phyloP scores from a whole-genome alignment of 345 rosid species.

The Streptanthus diversifolius region DNA sequence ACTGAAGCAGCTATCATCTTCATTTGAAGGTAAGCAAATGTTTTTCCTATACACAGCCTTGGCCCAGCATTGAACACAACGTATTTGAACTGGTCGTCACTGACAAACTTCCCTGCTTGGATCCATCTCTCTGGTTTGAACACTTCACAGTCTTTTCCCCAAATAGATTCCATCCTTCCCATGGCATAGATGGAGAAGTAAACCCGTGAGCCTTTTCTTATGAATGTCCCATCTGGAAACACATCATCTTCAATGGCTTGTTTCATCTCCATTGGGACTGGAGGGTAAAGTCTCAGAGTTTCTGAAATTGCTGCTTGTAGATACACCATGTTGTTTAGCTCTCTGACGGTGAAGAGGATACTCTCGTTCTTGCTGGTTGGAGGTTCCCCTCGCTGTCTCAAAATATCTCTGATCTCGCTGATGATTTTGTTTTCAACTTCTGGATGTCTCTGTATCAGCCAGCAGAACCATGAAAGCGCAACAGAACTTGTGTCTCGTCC shows the following conservation, averaged over 20 bases:
- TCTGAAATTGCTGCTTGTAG: constrained; percentile 59
- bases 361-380: not conserved
- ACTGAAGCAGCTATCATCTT: constrained; percentile 37
- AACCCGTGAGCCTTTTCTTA: constrained; percentile 45
- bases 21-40: constrained; percentile 44
- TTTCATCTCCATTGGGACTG: constrained; percentile 64
- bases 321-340: constrained; percentile 43
- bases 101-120: constrained; percentile 29
- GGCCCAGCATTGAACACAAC: constrained; percentile 47
- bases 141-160: constrained; percentile 50
- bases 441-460: constrained; percentile 46
- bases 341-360: constrained; percentile 34
- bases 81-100: constrained; percentile 31
- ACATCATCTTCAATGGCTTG: constrained; percentile 46
- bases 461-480: constrained; percentile 50
- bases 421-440: constrained; percentile 37
- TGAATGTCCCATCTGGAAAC: constrained; percentile 52
- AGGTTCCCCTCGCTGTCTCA: constrained; percentile 16
- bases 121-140: constrained; percentile 65
- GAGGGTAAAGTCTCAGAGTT: constrained; percentile 56
- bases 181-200: constrained; percentile 60
- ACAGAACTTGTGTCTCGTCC: constrained; percentile 59
- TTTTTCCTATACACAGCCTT: constrained; percentile 44
- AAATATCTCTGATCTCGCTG: constrained; percentile 12
- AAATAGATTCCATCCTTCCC: constrained; percentile 56